phyloP scores from a whole-genome alignment of 2,329 filamentous ascomycete species.

The Pseudogymnoascus destructans region DNA sequence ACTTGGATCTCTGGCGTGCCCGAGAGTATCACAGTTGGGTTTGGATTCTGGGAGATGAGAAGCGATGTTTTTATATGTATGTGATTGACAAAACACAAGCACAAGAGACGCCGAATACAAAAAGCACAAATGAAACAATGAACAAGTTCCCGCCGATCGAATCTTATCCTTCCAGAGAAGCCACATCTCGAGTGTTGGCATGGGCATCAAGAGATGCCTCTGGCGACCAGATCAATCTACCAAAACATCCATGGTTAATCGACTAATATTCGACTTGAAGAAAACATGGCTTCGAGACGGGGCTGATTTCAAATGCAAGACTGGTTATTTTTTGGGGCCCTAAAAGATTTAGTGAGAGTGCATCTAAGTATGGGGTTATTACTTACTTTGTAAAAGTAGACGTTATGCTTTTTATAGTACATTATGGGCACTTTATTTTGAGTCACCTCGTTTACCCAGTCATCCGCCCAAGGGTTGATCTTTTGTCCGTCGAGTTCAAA shows the following conservation, averaged over 20 bases:
- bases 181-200: neutral
- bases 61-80: neutral
- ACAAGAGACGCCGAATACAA: neutral
- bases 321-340: too few species aligned
- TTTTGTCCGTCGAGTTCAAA: neutral
- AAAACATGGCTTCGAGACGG: neutral
- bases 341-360: too few species aligned
- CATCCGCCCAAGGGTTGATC: neutral
- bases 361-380: too few species aligned
- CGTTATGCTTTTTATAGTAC: too few species aligned
- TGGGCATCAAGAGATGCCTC: neutral
- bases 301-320: neutral
- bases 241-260: neutral
- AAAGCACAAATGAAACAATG: neutral
- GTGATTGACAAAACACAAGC: neutral
- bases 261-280: neutral
- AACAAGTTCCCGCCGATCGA: neutral
- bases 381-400: too few species aligned
- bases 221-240: neutral
- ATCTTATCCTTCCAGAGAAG: neutral
- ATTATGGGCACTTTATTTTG: too few species aligned
- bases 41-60: neutral
- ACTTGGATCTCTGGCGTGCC: neutral
- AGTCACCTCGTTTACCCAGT: too few species aligned
- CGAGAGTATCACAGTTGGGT: neutral